Evolutionary conservation across 2,329 filamentous ascomycete genomes (phyloP), one percentile per base, ranked within the genome.

Genomic region (Apiospora malaysiana): DNA sequence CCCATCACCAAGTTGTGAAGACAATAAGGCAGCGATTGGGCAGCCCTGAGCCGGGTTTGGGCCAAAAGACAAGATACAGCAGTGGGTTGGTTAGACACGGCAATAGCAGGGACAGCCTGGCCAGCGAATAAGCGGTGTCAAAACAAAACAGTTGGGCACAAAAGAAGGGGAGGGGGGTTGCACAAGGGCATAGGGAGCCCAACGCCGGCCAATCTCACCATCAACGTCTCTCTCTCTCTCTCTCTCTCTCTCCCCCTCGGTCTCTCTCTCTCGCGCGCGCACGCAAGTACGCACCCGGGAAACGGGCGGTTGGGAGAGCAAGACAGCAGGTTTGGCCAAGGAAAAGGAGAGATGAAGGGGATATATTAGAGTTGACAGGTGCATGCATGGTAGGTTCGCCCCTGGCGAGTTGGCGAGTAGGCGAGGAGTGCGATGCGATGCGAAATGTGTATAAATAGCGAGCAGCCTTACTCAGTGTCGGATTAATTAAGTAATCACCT

Each of bases 21-120:
- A 51, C 45, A 27, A 56, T 49, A 56, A 56, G 67, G 67, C 67
- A 68, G 67, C 46, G 67, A 56, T 68, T 68, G 67, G 67, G 67
- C 67, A 68, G 67, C 67, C 18, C 65, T 18, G 65, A 45, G 65
- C 65, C 65, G 65, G 37, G 40, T 56, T 46, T 68, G 46, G 67
- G 45, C 67, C 67, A 68, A 68, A 49, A 56, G 67, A 56, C 67
- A 25, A 43, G 46, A 51, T 68, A 42, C 67, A 47, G 27, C 46
- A 68, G 67, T 68, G 67, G 40, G 67, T 56, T 32, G 67, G 46
- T 43, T 56, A 42, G 42, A 40, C 67, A 67, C 40, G 45, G 67
- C 67, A 56, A 42, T 16, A 25, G 67, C 67, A 68, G 67, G 67
- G 67, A 56, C 45, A 51, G 46, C 67, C 67, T 42, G 25, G 67